Conservation (phyloP, 2,329 filamentous ascomycete species). For the Sarocladiaceae sp. region DNA sequence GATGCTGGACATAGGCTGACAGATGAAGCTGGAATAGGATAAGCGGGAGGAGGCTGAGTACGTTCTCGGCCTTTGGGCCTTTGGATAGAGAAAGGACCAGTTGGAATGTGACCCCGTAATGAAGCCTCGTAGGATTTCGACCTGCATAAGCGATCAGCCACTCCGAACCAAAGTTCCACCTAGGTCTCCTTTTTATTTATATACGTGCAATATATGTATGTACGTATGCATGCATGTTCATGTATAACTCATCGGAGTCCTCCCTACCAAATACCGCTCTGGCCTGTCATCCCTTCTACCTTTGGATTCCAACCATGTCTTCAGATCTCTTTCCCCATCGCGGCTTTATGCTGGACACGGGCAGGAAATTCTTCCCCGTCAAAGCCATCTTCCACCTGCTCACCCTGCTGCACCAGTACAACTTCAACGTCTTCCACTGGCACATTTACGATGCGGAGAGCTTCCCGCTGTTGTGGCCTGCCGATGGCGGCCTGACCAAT, state of each 20-base stretch:
- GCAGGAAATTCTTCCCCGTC: constrained; percentile 7
- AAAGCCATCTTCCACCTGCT: constrained; percentile 5
- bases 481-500: constrained; percentile 6
- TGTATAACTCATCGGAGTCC: neutral
- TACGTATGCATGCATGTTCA: no score
- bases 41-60: neutral
- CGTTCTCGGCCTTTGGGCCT: constrained; percentile 3
- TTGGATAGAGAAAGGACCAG: no score
- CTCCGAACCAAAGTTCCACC: constrained; percentile 4
- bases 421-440: constrained; percentile 8
- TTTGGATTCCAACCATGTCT: neutral
- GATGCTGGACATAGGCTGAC: neutral
- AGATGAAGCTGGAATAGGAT: constrained; percentile 1
- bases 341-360: constrained; percentile 4
- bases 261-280: neutral
- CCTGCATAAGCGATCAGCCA: constrained; percentile 1
- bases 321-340: constrained; percentile 5
- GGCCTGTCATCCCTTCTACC: neutral
- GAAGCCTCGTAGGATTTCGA: constrained; percentile 1
- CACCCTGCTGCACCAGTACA: constrained; percentile 6
- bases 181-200: neutral
- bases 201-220: no score
- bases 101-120: constrained; percentile 2
- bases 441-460: constrained; percentile 8
- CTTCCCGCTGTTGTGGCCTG: constrained; percentile 8